Base-by-base conservation (phyloP, 2,329 filamentous ascomycete species). In the Pseudocercospora vitis region DNA sequence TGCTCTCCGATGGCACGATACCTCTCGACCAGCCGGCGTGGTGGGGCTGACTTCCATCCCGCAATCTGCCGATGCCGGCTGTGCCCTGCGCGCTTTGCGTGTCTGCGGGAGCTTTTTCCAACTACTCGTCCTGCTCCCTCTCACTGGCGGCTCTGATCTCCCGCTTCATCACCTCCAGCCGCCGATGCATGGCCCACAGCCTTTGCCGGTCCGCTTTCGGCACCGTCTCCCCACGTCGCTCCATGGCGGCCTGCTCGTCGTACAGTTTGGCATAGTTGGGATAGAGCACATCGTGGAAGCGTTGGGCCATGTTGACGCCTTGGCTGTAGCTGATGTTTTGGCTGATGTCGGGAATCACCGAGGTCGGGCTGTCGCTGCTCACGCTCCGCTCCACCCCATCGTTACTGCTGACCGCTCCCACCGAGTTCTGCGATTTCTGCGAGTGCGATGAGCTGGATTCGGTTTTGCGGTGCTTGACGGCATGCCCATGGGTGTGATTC, bases 261-360 rank as follows among this genome's bases (percentile, higher is more conserved):
- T 85, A 81, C 61, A 84, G 66, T 62, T 75, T 69, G 60, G 77
- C 75, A 62, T 86, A 86, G 52, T 76, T 77, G 29, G 78, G 77
- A 63, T 85, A 85, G 57, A 78, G 78, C 49, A 72, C 72, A 63
- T 83, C 81, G 35, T 62, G 60, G 68, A 85, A 86, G 45, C 72
- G 73, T 59, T 74, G 72, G 2, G 76, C 76, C 21, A 77, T 62
- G 53, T 73, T 70, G 18, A 78, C 68, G 28, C 73, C 75, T 60
- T 76, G 74, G 19, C 69, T 70, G 68, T 73, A 76, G 16, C 61
- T 65, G 56, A 67, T 63, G 31, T 56, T 57, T 18, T 62, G 58
- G 23, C 58, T 58, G 33, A 64, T 50, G n/a, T 45, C 42, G 24
- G 24, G 23, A 2, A 28, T 19, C 14, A 29, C 12, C 12, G 59